Evolutionary conservation across 1,284 basidiomycete genomes (phyloP).

Genomic region (Ceratobasidium sp.): DNA sequence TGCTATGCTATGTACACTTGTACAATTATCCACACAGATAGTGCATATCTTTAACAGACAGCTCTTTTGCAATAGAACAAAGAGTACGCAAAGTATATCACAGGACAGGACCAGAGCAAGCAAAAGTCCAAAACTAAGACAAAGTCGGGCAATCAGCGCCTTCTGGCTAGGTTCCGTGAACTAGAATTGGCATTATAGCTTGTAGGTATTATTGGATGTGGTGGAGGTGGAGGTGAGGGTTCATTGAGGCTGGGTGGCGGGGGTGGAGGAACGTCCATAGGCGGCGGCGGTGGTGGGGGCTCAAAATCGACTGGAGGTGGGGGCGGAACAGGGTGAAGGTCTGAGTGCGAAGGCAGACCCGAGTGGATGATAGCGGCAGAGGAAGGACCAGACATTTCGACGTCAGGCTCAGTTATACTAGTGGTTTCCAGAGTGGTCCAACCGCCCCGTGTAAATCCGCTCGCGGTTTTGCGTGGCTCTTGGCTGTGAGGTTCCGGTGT

Average conservation of each 20-base stretch:
- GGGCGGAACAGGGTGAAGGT: constrained; percentile 35
- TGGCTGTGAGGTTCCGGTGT: not conserved
- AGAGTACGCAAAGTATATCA: not conserved
- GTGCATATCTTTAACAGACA: constrained; percentile 1
- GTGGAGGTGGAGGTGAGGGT: constrained; percentile 44
- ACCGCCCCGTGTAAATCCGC: constrained; percentile 56
- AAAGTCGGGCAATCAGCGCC: not conserved
- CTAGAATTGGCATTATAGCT: not conserved
- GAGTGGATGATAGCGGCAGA: constrained; percentile 45
- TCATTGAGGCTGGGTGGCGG: constrained; percentile 47
- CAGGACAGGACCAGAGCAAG: not conserved
- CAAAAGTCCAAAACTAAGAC: too few species aligned
- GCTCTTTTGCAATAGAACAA: not conserved
- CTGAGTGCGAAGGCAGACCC: constrained; percentile 44
- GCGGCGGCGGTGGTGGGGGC: constrained; percentile 49
- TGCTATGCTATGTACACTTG: not conserved
- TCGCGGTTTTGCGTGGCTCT: not conserved
- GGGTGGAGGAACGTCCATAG: constrained; percentile 46
- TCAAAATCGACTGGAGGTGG: constrained; percentile 34
- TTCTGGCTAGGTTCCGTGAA: not conserved
- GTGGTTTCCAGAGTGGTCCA: constrained; percentile 69
- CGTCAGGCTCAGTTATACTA: constrained; percentile 45
- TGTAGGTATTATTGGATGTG: not conserved
- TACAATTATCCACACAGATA: not conserved
- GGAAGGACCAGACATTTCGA: constrained; percentile 29